Evolutionary conservation across 1,284 basidiomycete species (phyloP), one percentile per base, ranked within the genome.

Genomic region (Rugiboletus extremiorientalis): DNA sequence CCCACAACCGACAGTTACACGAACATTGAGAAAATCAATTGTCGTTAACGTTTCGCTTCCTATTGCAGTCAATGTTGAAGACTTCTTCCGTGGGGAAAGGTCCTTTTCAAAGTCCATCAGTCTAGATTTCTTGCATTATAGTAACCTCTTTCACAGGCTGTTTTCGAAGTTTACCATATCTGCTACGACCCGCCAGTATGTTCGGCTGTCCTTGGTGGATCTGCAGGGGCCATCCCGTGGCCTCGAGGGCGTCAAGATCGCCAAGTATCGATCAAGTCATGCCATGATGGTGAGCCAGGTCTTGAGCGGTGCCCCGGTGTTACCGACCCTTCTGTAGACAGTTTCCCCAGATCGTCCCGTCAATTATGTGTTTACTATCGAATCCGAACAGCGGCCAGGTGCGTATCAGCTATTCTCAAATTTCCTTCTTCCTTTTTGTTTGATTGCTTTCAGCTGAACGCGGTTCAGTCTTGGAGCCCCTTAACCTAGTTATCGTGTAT

Each of bases 111-210:
- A 14, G 36, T 42, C 16, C 33, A 40, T 40, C n/a, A n/a, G 45
- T 27, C 42, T 22, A 36, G 53, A 41, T 36, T 9, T 15, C 28
- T 30, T 47, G 44, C 44, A 54, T 51, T 48, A 37, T 38, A 47
- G 52, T 50, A 37, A 53, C 53, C 25, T 41, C 23, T 56, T 57
- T 60, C 40, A 51, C 34, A 93, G 91, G 58, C 71, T 94, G 8
- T 86, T 93, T 65, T 91, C 89, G 6, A 88, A 85, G 63, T 94
- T 93, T 65, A 89, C 89, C 1, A 80, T 94, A 50, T 89, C 89
- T 14, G 82, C 89, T 5, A 85, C 86, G 36, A 84, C 83, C 36
- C 80, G 84, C 62, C 88, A 91, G 65, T 83, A 85, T 62, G 79
- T 93, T 27, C 84, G 89, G 40, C 82, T 94, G 55, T 76, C 77